Conservation (phyloP, 257 asterid species). For the Paulownia fortunei region DNA sequence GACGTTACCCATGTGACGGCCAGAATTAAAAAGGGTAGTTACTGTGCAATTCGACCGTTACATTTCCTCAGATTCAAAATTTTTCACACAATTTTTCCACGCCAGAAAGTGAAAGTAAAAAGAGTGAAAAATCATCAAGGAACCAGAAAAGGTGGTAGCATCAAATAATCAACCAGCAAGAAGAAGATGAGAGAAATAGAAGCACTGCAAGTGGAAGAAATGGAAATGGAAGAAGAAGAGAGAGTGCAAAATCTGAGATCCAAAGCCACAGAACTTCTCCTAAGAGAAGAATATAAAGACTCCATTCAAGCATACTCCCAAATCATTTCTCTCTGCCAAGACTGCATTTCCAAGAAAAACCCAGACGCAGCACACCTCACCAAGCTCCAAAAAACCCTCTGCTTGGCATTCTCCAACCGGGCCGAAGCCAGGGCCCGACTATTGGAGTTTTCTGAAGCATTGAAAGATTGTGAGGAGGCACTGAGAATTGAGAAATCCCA, state of each 20-base stretch:
- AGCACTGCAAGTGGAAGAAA: constrained; percentile 15
- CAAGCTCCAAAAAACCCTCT: constrained; percentile 60
- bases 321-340: constrained; percentile 58
- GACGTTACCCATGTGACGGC: constrained; percentile 34
- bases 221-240: constrained; percentile 50
- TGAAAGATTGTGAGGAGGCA: constrained; percentile 74
- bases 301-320: constrained; percentile 62
- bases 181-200: constrained; percentile 41
- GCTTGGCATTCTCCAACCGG: constrained; percentile 68
- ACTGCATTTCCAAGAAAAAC: constrained; percentile 37
- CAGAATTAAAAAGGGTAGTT: neutral
- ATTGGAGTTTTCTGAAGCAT: constrained; percentile 48
- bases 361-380: constrained; percentile 39
- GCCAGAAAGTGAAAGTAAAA: neutral
- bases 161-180: neutral
- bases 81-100: constrained; percentile 1
- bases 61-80: constrained; percentile 37
- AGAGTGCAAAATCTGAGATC: constrained; percentile 66
- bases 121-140: neutral
- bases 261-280: constrained; percentile 77
- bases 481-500: constrained; percentile 62
- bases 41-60: constrained; percentile 48
- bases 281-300: constrained; percentile 71
- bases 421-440: constrained; percentile 73
- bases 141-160: neutral